Base-by-base conservation (phyloP, 1,139 yeast genomes). In the Tardiomyces digboiensis region DNA sequence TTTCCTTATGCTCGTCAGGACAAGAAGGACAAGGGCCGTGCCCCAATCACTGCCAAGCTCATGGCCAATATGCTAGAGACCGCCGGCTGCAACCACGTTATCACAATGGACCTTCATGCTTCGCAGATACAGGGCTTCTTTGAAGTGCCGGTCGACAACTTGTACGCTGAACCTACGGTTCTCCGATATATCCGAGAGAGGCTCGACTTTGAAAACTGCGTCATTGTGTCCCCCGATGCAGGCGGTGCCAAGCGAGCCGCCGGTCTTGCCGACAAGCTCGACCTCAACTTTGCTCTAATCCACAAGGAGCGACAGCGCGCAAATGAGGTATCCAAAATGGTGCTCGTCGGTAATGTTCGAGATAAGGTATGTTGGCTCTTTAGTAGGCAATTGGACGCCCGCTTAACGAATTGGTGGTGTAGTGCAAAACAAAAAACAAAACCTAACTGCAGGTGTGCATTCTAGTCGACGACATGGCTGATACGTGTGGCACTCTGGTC, bases 161-260 rank as follows among this genome's bases (percentile, higher is more conserved):
- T 91, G 56, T 91, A 89, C 58, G 97, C 96, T 23, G 97, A 91
- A 65, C 98, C 97, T 45, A 80, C 87, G 56, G 96, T 86, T 33
- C 86, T 89, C 48, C 75, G 91, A 59, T 89, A 87, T 61, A 87
- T 91, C 50, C 78, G 78, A 52, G 95, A 86, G 56, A 74, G 80
- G 53, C 74, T 84, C 47, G 80, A 74, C 58, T 67, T 66, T 55
- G 71, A 76, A 39, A 80, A 87, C 51, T 80, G 93, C 33, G 87
- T 89, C 47, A 83, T 91, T 49, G 87, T 88, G 19, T 87, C 97
- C 1, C 98, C 98, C 2, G 98, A 91, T 69, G 98, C 98, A 3
- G 98, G 98, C 58, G 98, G 98, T 47, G 98, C 98, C 48, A 91
- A 91, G 66, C 78, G 98, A 60, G 98, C 95, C 10, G 97, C 98